Conservation (phyloP, 2,329 filamentous ascomycete genomes). For the Metarhizium anisopliae region DNA sequence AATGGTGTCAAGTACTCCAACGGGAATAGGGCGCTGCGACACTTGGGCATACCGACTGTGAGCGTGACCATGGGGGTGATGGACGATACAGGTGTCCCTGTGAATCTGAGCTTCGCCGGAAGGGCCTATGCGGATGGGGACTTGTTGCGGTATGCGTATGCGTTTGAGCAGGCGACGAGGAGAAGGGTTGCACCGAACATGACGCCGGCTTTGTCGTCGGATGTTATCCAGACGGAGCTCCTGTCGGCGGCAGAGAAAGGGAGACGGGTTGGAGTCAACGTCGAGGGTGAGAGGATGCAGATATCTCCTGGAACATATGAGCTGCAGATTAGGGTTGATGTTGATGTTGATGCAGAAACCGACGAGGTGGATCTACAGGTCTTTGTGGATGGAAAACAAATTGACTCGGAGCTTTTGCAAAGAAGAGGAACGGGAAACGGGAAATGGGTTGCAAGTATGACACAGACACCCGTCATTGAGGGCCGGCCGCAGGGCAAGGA, state of each 20-base stretch:
- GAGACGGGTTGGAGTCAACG: background rate
- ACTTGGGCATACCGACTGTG: slow-evolving; percentile 44
- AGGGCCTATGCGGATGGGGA: slow-evolving; percentile 35
- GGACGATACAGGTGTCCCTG: slow-evolving; percentile 35
- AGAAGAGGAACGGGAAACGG: background rate
- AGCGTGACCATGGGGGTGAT: slow-evolving; percentile 43
- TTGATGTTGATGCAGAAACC: background rate
- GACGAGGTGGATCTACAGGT: background rate
- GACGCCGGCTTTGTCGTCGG: background rate
- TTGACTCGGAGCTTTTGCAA: background rate
- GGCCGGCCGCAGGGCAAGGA: background rate
- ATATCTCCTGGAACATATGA: background rate
- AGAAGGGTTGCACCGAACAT: background rate
- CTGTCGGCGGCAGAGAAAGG: background rate
- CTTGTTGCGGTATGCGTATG: slow-evolving; percentile 12
- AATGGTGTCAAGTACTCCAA: slow-evolving; percentile 44
- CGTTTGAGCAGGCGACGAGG: background rate
- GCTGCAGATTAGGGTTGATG: background rate
- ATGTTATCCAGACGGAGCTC: background rate
- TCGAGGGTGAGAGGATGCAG: background rate
- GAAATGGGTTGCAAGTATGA: background rate
- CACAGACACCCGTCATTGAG: background rate
- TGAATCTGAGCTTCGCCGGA: slow-evolving; percentile 42
- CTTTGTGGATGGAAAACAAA: background rate
- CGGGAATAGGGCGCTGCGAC: slow-evolving; percentile 42